Evolutionary conservation across 208 protist genomes (phyloP), one percentile per base, ranked within the genome.

Genomic region (Leishmania lainsoni): DNA sequence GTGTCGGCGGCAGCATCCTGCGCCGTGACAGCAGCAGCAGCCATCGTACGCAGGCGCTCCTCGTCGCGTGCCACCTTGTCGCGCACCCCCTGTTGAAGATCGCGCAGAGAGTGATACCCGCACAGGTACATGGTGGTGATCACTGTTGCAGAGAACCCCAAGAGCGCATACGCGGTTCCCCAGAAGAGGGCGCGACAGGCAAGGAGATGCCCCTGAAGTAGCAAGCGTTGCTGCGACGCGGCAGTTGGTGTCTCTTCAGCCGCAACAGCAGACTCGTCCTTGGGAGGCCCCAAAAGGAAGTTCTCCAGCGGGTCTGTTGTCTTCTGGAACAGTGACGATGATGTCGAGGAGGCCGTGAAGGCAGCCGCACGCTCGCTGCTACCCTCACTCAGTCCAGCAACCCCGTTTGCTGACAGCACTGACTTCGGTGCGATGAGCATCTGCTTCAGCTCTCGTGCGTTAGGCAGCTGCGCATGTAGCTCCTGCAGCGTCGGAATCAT

Each of bases 141-240:
- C 35, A 94, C 88, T 0, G 86, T 87, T 16, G 75, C 63, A 1
- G 52, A 17, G 26, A 95, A 87, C 0, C 92, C 92, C 49, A 91
- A 20, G 0, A 95, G 12, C 3, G 94, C 92, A 65, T 92, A 96
- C 48, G 89, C 14, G 17, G 94, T 92, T 6, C 94, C 94, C 89
- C 87, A 95, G 35, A 91, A 48, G 45, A 97, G 86, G 4, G 94
- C 92, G 3, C 79, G 81, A 79, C 93, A 97, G 6, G 94, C 94
- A 1, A 97, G 77, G 14, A 96, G 68, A 81, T 95, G 91, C 39
- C 92, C 79, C 6, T 83, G 80, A n/a, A 71, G 42, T 35, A 59
- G 49, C 0, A 29, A 48, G 12, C 35, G n/a, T 26, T 26, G 29
- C 59, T 65, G 45, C 39, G 49, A 54, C 26, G 75, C 26, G 8